Evolutionary conservation across 768 basidiomycete species (phyloP), one percentile per base, ranked within the genome.

Genomic region (Boletus subparvulus): DNA sequence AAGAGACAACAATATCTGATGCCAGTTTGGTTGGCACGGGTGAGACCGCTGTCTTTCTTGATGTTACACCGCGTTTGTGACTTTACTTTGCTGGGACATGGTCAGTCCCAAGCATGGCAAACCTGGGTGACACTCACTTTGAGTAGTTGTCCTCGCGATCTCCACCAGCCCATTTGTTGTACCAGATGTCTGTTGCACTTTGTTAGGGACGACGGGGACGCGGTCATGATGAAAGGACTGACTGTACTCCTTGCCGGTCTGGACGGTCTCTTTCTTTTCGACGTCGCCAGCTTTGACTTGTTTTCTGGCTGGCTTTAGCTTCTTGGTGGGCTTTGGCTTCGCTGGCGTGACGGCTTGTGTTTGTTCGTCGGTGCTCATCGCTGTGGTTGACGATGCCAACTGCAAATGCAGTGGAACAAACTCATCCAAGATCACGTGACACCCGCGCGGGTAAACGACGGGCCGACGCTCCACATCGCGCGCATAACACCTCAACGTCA

Each of bases 81-180:
- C 74, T 97, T 95, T 46, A 86, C 85, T 84, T 98, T 96, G 69
- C 92, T 95, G 65, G 11, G 52, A 12, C 37, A 16, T 21, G 1
- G 48, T 61, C 13, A 66, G 40, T 44, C 19, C 12, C 33, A 3
- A 8, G 55, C 17, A 33, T 40, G 61, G 16, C 21, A 37, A n/a
- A n/a, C 51, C 13, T 6, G 30, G 4, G 26, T 0, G 9, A 35
- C 14, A 78, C 88, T 55, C 61, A 94, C 94, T 94, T 96, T 36
- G 94, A 95, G 70, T 98, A 94, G 55, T 84, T 89, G 70, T 99
- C 96, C 72, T 98, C 97, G 32, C 93, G 84, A 71, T 99, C 97
- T 54, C 96, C 97, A 52, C 97, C 97, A n/a, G 97, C 97, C 96
- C 96, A 98, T 76, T 97, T 96, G 74, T 98, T 94, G 71, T 96